phyloP scores from a whole-genome alignment of 2,329 filamentous ascomycete genomes.

The Penicillium sp. region DNA sequence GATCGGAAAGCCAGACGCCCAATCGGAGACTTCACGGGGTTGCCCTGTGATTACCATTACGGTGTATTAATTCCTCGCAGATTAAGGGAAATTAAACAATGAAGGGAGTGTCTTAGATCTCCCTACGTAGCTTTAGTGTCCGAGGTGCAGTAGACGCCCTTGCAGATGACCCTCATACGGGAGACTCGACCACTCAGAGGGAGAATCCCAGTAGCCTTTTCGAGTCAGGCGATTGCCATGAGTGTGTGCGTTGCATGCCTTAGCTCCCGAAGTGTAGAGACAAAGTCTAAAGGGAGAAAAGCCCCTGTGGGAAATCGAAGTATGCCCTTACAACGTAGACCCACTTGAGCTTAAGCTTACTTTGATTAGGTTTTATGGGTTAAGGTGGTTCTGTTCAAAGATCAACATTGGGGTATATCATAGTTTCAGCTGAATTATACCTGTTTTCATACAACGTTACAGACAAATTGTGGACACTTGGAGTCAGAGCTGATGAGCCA shows the following conservation, averaged over 20 bases:
- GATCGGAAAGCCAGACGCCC: background rate
- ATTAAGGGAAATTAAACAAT: slow-evolving; percentile 16
- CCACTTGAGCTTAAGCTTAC: slow-evolving; percentile 7
- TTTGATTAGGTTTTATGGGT: background rate
- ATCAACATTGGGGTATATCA: background rate
- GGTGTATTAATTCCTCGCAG: slow-evolving; percentile 13
- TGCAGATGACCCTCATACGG: slow-evolving; percentile 11
- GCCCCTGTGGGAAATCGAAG: slow-evolving; percentile 2
- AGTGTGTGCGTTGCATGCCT: slow-evolving; percentile 12
- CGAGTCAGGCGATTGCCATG: background rate
- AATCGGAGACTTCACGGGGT: slow-evolving; percentile 4
- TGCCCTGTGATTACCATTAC: slow-evolving; percentile 2
- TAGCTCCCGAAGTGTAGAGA: slow-evolving; percentile 6
- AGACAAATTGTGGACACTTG: background rate
- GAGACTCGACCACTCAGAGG: background rate
- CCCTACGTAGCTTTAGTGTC: slow-evolving; percentile 2
- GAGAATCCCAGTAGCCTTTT: background rate
- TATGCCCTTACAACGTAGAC: background rate
- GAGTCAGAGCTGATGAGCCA: background rate
- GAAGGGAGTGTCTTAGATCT: slow-evolving; percentile 13
- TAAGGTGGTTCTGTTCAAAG: background rate
- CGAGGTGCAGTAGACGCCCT: slow-evolving; percentile 12
- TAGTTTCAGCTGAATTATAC: background rate
- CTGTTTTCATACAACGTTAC: background rate
- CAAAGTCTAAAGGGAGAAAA: background rate